Evolutionary conservation across 306 rosid species (phyloP), one percentile per base, ranked within the genome.

Genomic region (Cucurbita argyrosperma): DNA sequence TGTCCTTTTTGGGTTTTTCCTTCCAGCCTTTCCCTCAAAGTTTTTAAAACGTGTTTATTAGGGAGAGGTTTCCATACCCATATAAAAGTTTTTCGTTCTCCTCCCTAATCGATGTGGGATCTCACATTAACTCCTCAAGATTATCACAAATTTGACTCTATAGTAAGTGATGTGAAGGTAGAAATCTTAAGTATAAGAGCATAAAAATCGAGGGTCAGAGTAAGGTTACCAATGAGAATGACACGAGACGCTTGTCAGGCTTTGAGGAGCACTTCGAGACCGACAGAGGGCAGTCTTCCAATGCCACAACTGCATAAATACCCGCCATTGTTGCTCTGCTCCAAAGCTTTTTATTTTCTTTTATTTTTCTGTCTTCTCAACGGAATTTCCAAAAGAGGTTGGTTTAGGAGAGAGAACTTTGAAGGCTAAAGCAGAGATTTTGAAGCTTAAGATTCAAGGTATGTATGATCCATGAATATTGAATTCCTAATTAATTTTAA

Each of bases 171-270:
- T 6, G 3, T 3, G 10, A 54, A 39, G 8, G 35, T 0, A 51
- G 63, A 72, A 72, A 72, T 37, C 39, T 0, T 0, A 52, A 45
- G 56, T 19, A 47, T 40, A 73, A 55, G 42, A 55, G 39, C 49
- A 73, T 21, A 15, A 15, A 71, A 23, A 42, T 4, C 0, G 11
- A 4, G 18, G 37, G 15, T 6, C 5, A 0, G 37, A n/a, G 63
- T 21, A 16, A 53, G 7, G 16, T 72, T 81, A 91, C 99, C 96
- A 43, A 95, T 63, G 80, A 95, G 99, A 74, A 95, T 91, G 86
- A 95, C 89, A 72, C 96, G 99, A 95, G 90, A 72, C 96, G 99
- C 80, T 89, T 95, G 84, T 95, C 97, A 55, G 97, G 92, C 50
- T 89, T 95, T 77, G 91, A 59, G 76, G 95, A 64, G 78, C 97